These are phyloP conservation scores for Marsdenia floribunda DNA, from an alignment of 257 asterid species.

Conservation along the genomic window DNA sequence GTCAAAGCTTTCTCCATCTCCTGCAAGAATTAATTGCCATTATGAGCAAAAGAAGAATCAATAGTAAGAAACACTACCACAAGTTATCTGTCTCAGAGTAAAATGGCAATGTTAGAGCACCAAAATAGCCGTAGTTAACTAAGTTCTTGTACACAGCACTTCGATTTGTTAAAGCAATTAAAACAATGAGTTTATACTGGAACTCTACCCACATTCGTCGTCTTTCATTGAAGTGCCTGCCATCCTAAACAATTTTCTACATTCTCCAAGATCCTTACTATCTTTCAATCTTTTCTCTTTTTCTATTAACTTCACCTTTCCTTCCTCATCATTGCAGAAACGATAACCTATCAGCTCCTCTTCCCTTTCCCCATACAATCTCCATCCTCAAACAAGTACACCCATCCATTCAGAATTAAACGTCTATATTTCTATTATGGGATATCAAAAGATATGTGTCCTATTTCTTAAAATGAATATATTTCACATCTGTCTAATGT, in stretches of 20 bases:
- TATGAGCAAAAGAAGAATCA: background rate
- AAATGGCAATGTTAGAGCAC: background rate
- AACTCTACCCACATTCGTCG: background rate
- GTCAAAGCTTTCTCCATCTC: conserved; percentile 36
- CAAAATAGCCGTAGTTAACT: background rate
- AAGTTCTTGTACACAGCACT: background rate
- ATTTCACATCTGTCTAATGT: too few relatives aligned
- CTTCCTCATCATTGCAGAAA: background rate
- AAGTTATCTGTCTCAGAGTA: background rate
- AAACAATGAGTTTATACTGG: background rate
- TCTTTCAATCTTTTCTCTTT: background rate
- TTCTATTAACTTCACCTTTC: background rate
- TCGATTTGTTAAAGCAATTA: background rate
- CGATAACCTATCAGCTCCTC: background rate
- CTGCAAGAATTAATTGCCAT: conserved; percentile 16
- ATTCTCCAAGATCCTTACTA: background rate
- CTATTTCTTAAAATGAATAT: too few relatives aligned
- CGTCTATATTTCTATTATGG: too few relatives aligned
- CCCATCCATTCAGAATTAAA: too few relatives aligned
- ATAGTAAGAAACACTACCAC: background rate
- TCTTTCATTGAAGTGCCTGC: background rate
- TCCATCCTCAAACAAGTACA: background rate
- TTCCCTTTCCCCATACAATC: background rate
- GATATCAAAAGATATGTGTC: too few relatives aligned
- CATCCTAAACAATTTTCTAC: background rate